phyloP scores from a whole-genome alignment of 495 filamentous ascomycete genomes.

The Chaetomium tenue region DNA sequence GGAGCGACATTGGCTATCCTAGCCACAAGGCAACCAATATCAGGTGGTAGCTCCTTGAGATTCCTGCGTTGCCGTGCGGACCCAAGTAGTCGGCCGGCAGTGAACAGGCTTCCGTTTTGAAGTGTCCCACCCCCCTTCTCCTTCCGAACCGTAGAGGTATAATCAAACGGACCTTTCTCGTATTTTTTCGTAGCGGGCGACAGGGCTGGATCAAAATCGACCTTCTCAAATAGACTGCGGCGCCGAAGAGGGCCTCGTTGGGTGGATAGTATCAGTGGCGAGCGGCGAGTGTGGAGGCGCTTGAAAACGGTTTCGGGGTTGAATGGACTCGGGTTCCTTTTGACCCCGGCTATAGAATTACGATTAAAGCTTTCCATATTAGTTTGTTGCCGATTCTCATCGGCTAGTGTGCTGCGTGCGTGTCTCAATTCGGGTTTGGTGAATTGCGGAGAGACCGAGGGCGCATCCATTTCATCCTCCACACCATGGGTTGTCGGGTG shows the following conservation, averaged over 20 bases:
- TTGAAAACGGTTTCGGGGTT: conserved; percentile 54
- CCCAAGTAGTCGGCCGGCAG: conserved; percentile 41
- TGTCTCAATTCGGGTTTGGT: conserved; percentile 51
- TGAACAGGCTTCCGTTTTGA: conserved; percentile 34
- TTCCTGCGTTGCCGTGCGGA: conserved; percentile 38
- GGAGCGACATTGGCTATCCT: conserved; percentile 32
- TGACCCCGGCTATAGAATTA: conserved; percentile 36
- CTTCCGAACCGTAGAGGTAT: conserved; percentile 31
- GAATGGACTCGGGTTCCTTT: conserved; percentile 49
- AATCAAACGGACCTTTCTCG: conserved; percentile 49
- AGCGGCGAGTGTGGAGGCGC: conserved; percentile 40
- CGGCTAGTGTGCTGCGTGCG: conserved; percentile 45
- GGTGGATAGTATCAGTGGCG: conserved; percentile 21
- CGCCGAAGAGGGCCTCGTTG: conserved; percentile 18
- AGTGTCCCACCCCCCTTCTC: conserved; percentile 24
- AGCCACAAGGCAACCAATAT: conserved; percentile 32
- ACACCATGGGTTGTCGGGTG: background rate
- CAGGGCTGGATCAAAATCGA: conserved; percentile 50
- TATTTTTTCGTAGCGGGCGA: conserved; percentile 53
- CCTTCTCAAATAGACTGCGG: conserved; percentile 48
- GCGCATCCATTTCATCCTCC: conserved; percentile 13
- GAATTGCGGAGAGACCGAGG: conserved; percentile 37
- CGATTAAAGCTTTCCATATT: conserved; percentile 33
- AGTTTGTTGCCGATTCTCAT: conserved; percentile 31
- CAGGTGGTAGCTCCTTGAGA: conserved; percentile 41